Evolutionary conservation across 805 yeast species (phyloP), one percentile per base, ranked within the genome.

Genomic region (Monosporozyma yasuniensis): DNA sequence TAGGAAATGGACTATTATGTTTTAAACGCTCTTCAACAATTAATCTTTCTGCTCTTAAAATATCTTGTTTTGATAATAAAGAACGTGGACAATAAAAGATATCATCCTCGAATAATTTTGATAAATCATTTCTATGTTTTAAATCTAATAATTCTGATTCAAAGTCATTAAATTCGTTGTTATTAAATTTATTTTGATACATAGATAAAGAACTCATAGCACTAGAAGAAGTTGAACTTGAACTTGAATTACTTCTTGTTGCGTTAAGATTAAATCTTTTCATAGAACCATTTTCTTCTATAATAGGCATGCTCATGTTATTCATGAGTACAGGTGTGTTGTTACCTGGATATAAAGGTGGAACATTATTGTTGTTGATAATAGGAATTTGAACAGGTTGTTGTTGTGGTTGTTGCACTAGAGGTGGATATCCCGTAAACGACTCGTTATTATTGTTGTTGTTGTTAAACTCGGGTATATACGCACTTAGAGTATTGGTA

Each of bases 81-180:
- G 61, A 53, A 38, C 67, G 54, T 23, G 68, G 68, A 53, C 68
- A 64, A 43, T 56, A 64, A 9, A 63, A 57, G 9, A 62, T 47
- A 52, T 64, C 68, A 49, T 64, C 68, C 48, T 64, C 67, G 48
- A 63, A 63, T 11, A 64, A 58, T 51, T 61, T 64, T 47, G 60
- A 54, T 42, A 57, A 55, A 46, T 61, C 61, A 37, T 58, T 61
- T 47, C 59, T 62, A 44, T 52, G 49, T 35, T 57, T 58, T 42
- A 62, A 14, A 35, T 48, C 23, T 23, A 47, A 46, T 27, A 27
- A 30, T 9, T 42, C 37, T 4, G 34, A 14, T 3, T 37, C 35
- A 43, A 46, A 39, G n/a, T 42, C 46, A 27, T 23, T 42, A 4
- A n/a, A 11, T 7, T 46, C 48, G 21, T n/a, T n/a, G n/a, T n/a